Evolutionary conservation across 129 eudicot species (phyloP), one percentile per base, ranked within the genome.

Genomic region (Artemisia argyi): DNA sequence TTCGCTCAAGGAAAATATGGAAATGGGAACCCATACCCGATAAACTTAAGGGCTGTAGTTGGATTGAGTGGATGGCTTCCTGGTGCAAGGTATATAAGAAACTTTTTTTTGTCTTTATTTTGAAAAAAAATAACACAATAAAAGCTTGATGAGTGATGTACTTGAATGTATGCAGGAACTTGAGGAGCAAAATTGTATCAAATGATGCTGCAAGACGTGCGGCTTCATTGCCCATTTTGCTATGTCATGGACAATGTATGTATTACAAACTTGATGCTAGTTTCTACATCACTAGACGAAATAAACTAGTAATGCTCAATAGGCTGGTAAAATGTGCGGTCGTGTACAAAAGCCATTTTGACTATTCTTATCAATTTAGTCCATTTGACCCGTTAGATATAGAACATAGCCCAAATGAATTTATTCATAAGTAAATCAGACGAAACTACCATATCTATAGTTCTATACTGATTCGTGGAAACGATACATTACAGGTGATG

Each of bases 21-120:
- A 62, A 91, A 95, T 58, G 97, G 95, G 14, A 84, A 66, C 73
- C 83, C 92, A 7, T 95, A 88, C 81, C 89, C 99, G 24, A 81
- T 95, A 72, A 81, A 88, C 79, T 65, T 95, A 44, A 90, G 87
- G 69, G 93, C 96, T 35, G 84, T 95, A 49, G 80, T 95, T 66
- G 97, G 96, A 68, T 80, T 95, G 56, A 95, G 99, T 65, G 97
- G 97, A 28, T 95, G 99, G 96, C 99, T 95, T 91, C 99, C 99
- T 48, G 87, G 89, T 81, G 79, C 97, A 42, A 78, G 96, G 99
- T 95, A 44, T 53, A 13, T 44, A 63, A 59, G 64, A 9, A 61
- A 24, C 9, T 7, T 20, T 20, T 20, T 39, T 14, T 64, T n/a
- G 18, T 42, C 28, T 3, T 11, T 52, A 11, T 20, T 9, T 11